phyloP scores from a whole-genome alignment of 176 grass and related monocot species.

The Eremochloa ophiuroides region DNA sequence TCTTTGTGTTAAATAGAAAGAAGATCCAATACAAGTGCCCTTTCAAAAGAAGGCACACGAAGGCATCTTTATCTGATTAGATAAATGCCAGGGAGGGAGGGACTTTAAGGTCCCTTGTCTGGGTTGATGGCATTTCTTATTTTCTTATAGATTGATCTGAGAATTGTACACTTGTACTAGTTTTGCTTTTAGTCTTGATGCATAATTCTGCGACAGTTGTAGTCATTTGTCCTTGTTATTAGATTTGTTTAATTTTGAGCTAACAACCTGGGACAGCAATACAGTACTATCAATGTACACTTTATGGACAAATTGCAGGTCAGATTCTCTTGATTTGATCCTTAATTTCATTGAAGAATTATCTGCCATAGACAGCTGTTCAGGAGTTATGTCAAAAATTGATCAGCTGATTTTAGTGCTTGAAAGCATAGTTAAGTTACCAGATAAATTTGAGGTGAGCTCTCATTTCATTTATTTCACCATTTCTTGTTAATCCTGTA shows the following conservation, averaged over 20 bases:
- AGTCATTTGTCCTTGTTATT: background rate
- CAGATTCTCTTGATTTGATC: constrained; percentile 47
- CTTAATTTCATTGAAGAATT: constrained; percentile 81
- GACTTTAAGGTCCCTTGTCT: background rate
- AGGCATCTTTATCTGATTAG: too few relatives aligned
- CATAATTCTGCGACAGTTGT: background rate
- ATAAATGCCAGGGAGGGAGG: too few relatives aligned
- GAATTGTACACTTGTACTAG: background rate
- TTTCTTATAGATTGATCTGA: constrained; percentile 12
- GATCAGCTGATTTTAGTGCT: constrained; percentile 57
- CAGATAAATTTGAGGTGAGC: constrained; percentile 91
- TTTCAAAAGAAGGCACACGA: too few relatives aligned
- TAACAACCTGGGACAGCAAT: background rate
- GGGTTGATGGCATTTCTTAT: constrained; percentile 18
- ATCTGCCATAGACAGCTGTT: constrained; percentile 62
- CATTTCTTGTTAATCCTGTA: background rate
- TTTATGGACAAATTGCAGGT: constrained; percentile 50
- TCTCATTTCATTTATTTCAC: constrained; percentile 26
- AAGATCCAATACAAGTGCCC: too few relatives aligned
- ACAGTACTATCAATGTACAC: background rate
- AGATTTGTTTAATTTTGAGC: background rate
- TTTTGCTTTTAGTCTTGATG: background rate
- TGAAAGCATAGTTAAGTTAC: constrained; percentile 61
- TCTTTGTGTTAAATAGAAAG: too few relatives aligned
- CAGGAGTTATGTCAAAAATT: constrained; percentile 52